Evolutionary conservation across 345 rosid species (phyloP), one percentile per base, ranked within the genome.

Genomic region (Excoecaria cochinchinensis): DNA sequence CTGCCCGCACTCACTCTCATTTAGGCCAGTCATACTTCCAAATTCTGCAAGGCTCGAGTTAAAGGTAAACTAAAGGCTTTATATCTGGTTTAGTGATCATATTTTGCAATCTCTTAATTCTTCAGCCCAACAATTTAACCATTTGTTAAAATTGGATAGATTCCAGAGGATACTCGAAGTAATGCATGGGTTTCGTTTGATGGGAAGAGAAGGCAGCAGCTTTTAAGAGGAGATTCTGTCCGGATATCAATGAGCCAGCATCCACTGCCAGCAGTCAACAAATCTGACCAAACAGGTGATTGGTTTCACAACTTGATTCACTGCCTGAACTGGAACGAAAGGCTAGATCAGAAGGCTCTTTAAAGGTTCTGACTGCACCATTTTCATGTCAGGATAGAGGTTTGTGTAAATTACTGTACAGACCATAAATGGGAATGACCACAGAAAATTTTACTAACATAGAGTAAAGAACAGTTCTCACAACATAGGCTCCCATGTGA

Each of bases 131-230:
- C 42, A 70, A 57, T 69, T 59, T 36, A 44, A 63, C 0, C 39
- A 36, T 64, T 44, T 24, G 21, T 67, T 19, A 10, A 15, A 63
- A 21, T 70, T 58, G 57, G 38, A 68, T 85, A n/a, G n/a, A n/a
- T n/a, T n/a, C n/a, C n/a, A n/a, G n/a, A n/a, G n/a, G n/a, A n/a
- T n/a, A n/a, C n/a, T n/a, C n/a, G n/a, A n/a, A n/a, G n/a, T n/a
- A n/a, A n/a, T n/a, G n/a, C n/a, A n/a, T n/a, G n/a, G n/a, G n/a
- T n/a, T n/a, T n/a, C n/a, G n/a, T n/a, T n/a, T n/a, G n/a, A n/a
- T n/a, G n/a, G n/a, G n/a, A n/a, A 95, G 90, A 87, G 99, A 84
- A 87, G 98, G 83, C 99, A 93, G 70, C 98, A 95, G 79, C 97
- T 95, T 51, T 95, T 97, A 1, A 90, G 98, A 65, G 99, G 98